Percentiles rank a stretch among this genome's conserved stretches.
These are phyloP conservation scores for Sesbania bispinosa DNA, from an alignment of 306 rosid species.

Conservation along the genomic window DNA sequence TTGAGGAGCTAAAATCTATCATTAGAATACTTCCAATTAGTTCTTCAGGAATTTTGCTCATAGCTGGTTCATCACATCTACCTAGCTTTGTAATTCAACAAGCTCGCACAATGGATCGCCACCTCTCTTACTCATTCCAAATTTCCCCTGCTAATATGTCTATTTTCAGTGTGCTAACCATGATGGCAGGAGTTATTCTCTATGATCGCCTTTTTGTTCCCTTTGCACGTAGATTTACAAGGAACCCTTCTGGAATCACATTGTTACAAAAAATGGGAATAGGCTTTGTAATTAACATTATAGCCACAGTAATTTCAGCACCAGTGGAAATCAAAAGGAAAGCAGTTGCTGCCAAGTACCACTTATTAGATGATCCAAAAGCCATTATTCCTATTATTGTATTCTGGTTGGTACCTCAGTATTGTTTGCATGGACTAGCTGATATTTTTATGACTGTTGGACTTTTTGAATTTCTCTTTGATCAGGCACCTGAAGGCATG, in stretches of 20 bases:
- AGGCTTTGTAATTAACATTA: constrained; percentile 53
- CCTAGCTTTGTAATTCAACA: constrained; percentile 65
- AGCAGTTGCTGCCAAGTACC: constrained; percentile 39
- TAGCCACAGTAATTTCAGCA: constrained; percentile 49
- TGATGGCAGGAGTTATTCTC: constrained; percentile 50
- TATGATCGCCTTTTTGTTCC: constrained; percentile 76
- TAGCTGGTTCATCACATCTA: constrained; percentile 51
- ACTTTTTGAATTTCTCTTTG: constrained; percentile 72
- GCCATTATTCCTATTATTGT: constrained; percentile 55
- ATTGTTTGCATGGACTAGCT: constrained; percentile 52
- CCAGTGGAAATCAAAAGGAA: constrained; percentile 52
- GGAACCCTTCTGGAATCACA: constrained; percentile 61
- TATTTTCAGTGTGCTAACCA: constrained; percentile 48
- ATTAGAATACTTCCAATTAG: constrained; percentile 63
- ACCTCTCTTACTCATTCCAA: constrained; percentile 44
- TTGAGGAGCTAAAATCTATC: constrained; percentile 70
- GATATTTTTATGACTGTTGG: constrained; percentile 72
- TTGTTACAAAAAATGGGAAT: constrained; percentile 74
- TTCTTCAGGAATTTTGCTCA: constrained; percentile 50
- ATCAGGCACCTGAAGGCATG: constrained; percentile 80
- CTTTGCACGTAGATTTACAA: constrained; percentile 38
- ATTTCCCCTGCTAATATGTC: constrained; percentile 60
- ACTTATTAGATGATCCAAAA: constrained; percentile 50
- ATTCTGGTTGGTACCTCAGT: constrained; percentile 79
- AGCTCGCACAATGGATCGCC: constrained; percentile 70